A percentile compares a stretch with the other conserved stretches of the same genome.
Evolutionary conservation across 352 stramenopile species (phyloP).

Genomic region (Heterotrichella gracilis): DNA sequence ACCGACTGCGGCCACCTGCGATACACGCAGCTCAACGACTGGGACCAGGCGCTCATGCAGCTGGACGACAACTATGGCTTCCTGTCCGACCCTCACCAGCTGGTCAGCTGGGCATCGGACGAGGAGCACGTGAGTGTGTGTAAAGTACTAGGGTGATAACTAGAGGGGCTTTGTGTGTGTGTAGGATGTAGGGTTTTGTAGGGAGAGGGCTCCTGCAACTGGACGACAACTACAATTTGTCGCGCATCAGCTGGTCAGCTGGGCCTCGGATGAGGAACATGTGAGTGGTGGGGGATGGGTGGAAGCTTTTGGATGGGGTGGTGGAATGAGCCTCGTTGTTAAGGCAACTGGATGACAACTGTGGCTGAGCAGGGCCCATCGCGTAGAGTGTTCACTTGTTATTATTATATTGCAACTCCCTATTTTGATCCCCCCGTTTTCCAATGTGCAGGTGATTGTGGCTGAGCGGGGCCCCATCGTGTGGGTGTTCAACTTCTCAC

Average conservation of each 20-base stretch:
- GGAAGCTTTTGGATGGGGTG: no score
- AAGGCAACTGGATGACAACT: no score
- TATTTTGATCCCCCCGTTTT: no score
- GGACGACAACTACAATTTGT: neutral
- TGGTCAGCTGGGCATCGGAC: neutral
- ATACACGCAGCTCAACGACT: constrained; percentile 18
- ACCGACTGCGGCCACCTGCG: constrained; percentile 17
- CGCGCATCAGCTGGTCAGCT: neutral
- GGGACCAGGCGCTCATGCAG: constrained; percentile 13
- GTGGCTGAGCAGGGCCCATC: no score
- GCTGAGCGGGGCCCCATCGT: no score
- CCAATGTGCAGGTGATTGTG: no score
- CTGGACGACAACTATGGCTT: neutral
- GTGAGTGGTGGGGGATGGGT: no score
- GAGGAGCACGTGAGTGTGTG: constrained; percentile 14
- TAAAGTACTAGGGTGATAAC: constrained; percentile 19
- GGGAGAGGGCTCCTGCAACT: neutral
- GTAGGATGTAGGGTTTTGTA: no score
- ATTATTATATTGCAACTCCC: no score
- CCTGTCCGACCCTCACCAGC: neutral
- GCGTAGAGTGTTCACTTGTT: no score
- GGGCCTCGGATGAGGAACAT: neutral
- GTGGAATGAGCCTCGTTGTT: no score
- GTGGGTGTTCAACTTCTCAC: no score
- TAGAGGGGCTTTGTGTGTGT: constrained; percentile 19